phyloP scores from a whole-genome alignment of 176 grass and related monocot genomes.

The Dendrocalamus sinicus region DNA sequence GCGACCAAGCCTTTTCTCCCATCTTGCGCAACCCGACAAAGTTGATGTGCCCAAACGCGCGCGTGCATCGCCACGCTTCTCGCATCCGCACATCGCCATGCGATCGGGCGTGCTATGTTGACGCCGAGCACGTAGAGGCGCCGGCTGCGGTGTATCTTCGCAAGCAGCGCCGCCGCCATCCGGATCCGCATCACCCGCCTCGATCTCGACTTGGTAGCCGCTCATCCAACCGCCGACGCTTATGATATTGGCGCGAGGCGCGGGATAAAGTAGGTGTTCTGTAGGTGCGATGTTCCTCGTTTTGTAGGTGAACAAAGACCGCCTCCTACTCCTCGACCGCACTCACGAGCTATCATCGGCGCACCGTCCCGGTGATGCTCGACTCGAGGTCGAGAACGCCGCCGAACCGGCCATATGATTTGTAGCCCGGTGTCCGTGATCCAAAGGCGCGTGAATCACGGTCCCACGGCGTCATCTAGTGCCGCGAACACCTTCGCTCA shows the following conservation, averaged over 20 bases:
- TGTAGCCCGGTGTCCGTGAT: background rate
- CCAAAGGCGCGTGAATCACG: background rate
- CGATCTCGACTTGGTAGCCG: rapidly evolving
- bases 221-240: background rate
- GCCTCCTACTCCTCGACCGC: background rate
- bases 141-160: background rate
- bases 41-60: no score
- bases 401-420: background rate
- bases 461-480: no score
- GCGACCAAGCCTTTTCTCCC: no score
- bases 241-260: no score
- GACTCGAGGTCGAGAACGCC: no score
- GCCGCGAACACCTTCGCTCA: no score
- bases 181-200: background rate
- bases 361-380: background rate
- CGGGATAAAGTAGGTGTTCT: no score
- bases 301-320: background rate
- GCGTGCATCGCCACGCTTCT: background rate
- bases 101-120: background rate
- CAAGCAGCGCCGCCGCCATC: background rate
- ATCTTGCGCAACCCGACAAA: no score
- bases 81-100: background rate
- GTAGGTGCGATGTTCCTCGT: background rate
- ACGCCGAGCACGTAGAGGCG: background rate
- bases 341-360: no score